Evolutionary conservation across 1,284 basidiomycete species (phyloP).

Genomic region (Anthracocystis walkeri): DNA sequence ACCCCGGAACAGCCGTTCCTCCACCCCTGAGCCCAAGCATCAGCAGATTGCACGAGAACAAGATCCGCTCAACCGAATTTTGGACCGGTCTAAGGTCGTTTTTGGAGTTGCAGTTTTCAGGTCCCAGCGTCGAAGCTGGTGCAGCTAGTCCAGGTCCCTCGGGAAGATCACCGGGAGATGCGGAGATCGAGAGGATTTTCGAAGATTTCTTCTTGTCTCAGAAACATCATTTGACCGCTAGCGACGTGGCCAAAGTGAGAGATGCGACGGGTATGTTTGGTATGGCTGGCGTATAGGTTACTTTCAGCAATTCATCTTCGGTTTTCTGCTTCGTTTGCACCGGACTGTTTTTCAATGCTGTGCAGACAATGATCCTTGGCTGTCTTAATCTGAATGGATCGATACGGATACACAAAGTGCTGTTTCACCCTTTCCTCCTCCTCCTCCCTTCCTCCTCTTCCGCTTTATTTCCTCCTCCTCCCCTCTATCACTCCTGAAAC

Average conservation of each 20-base stretch:
- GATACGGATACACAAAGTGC: conserved; percentile 11
- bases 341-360: neutral
- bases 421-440: conserved; percentile 4
- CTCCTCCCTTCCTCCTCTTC: neutral
- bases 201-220: conserved; percentile 68
- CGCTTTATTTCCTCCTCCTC: too few relatives aligned
- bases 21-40: conserved; percentile 54
- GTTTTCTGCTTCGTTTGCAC: neutral
- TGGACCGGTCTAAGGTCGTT: conserved; percentile 59
- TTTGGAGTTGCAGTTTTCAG: conserved; percentile 62
- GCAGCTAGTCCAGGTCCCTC: conserved; percentile 35
- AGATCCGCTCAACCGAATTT: conserved; percentile 60
- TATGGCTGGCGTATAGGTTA: conserved; percentile 54
- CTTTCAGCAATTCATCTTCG: too few relatives aligned
- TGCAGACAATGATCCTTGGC: neutral
- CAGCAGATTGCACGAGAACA: conserved; percentile 58
- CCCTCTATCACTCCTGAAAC: conserved; percentile 10
- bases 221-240: conserved; percentile 64
- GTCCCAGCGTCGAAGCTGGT: conserved; percentile 38
- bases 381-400: conserved; percentile 2
- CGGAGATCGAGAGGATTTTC: conserved; percentile 65
- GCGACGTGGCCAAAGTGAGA: conserved; percentile 61
- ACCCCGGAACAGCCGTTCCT: conserved; percentile 34
- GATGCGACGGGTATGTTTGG: conserved; percentile 67
- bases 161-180: conserved; percentile 51